These are phyloP conservation scores for Penicillium sclerotiorum DNA, from an alignment of 2,329 filamentous ascomycete genomes.

Conservation along the genomic window DNA sequence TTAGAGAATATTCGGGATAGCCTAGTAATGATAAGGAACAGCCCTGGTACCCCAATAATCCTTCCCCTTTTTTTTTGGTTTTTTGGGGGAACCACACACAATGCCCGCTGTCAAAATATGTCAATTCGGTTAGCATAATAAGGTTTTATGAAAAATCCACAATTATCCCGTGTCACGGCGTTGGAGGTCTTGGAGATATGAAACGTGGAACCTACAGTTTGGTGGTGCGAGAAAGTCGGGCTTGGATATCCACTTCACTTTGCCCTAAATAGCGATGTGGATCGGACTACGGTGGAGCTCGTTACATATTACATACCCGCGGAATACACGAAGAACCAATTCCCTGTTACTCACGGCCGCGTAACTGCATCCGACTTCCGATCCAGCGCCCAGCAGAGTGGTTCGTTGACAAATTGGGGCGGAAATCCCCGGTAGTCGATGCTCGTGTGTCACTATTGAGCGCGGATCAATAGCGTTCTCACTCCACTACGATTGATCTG, in stretches of 20 bases:
- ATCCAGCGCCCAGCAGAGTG: no score
- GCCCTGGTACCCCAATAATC: no score
- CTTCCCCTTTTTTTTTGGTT: neutral
- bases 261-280: neutral
- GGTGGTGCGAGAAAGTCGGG: neutral
- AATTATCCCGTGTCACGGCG: neutral
- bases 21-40: neutral
- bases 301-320: neutral
- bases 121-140: conserved; percentile 16
- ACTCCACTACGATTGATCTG: conserved; percentile 6
- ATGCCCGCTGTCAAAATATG: conserved; percentile 9
- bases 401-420: neutral
- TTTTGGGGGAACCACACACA: neutral
- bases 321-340: conserved; percentile 11
- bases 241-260: neutral
- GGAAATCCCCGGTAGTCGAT: neutral
- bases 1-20: no score
- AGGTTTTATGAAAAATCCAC: conserved; percentile 5
- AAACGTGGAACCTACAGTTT: conserved; percentile 8
- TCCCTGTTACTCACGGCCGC: conserved; percentile 1
- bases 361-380: conserved; percentile 4
- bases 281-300: conserved; percentile 6
- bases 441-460: conserved; percentile 2
- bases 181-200: no score
- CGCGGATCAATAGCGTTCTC: conserved; percentile 10